Evolutionary conservation across 768 basidiomycete species (phyloP).

Genomic region (Russula vinacea): DNA sequence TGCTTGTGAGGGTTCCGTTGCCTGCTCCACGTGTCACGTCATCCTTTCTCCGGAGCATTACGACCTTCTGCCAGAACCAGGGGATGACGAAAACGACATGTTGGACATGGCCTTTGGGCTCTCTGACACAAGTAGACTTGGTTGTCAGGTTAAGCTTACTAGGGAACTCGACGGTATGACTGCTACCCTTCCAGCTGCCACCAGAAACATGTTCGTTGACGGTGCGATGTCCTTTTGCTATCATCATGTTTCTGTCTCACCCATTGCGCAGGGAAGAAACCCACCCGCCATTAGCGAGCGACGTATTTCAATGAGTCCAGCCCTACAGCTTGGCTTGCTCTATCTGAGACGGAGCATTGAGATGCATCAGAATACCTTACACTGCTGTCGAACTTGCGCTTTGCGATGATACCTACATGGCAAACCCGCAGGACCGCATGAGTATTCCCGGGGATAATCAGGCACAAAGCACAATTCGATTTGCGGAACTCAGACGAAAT

Average conservation of each 20-base stretch:
- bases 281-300: slow-evolving; percentile 44
- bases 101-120: slow-evolving; percentile 97
- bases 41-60: slow-evolving; percentile 80
- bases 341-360: neutral
- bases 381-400: neutral
- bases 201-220: slow-evolving; percentile 96
- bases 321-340: neutral
- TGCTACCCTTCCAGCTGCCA: slow-evolving; percentile 84
- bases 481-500: neutral
- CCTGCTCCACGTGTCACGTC: slow-evolving; percentile 97
- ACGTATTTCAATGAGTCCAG: neutral
- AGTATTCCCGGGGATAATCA: no score
- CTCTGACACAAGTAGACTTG: slow-evolving; percentile 85
- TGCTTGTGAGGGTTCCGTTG: slow-evolving; percentile 94
- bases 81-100: slow-evolving; percentile 98
- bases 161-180: slow-evolving; percentile 81
- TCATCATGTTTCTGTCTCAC: slow-evolving; percentile 8
- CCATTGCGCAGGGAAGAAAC: slow-evolving; percentile 44
- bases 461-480: no score
- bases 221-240: slow-evolving; percentile 44
- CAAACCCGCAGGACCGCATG: neutral
- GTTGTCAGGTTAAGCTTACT: slow-evolving; percentile 76
- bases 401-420: slow-evolving; percentile 1
- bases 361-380: neutral
- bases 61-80: slow-evolving; percentile 85